Conservation (phyloP, 345 rosid genomes). For the Clausena lansium region DNA sequence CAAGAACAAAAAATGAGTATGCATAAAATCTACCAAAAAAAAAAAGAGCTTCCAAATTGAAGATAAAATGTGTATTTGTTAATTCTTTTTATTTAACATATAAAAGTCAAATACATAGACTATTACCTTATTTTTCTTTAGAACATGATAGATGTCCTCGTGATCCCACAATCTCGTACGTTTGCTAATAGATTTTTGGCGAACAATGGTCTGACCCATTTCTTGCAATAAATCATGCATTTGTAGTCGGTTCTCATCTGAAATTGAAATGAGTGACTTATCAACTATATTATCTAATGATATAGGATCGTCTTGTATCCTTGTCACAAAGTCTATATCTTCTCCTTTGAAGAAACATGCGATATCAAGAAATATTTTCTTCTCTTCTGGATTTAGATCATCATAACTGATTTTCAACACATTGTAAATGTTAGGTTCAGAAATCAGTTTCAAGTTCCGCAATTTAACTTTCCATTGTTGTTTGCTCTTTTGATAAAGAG, state of each 20-base stretch:
- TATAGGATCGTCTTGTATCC: conserved; percentile 19
- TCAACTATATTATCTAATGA: conserved; percentile 17
- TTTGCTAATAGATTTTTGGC: background rate
- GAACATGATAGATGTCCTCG: background rate
- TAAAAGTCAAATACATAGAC: background rate
- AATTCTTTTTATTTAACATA: background rate
- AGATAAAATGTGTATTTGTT: background rate
- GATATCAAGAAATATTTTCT: conserved; percentile 44
- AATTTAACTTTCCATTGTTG: conserved; percentile 6
- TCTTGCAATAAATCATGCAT: conserved; percentile 50
- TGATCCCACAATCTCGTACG: conserved; percentile 15
- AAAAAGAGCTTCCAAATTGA: background rate
- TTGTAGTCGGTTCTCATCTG: conserved; percentile 14
- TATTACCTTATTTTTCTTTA: background rate
- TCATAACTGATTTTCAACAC: conserved; percentile 21
- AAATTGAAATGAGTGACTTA: conserved; percentile 33
- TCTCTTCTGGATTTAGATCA: conserved; percentile 5
- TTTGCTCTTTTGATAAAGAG: conserved; percentile 1
- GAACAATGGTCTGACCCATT: conserved; percentile 16
- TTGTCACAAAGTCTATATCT: conserved; percentile 13
- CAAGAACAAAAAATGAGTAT: background rate
- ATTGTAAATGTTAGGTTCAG: background rate
- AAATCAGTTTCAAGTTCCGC: background rate
- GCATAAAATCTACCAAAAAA: background rate
- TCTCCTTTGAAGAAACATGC: conserved; percentile 43